Base-by-base conservation (phyloP, 2,329 filamentous ascomycete species). In the Ophiosphaerella narmari region DNA sequence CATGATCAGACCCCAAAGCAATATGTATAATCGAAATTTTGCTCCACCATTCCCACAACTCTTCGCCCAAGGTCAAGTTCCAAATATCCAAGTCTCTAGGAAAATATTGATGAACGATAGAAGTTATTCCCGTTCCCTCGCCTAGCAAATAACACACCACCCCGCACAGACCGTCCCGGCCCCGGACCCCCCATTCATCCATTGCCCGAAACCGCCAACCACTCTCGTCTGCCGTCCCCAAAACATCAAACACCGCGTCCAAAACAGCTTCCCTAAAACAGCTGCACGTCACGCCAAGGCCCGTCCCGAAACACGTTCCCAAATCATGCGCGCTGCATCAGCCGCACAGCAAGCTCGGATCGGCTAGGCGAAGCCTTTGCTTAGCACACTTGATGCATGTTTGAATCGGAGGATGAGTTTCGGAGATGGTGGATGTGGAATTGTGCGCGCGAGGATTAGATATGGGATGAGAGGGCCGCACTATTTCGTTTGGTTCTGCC, bases 301-400 rank as follows among this genome's bases (percentile, higher is more conserved):
- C 32, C 31, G 16, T 43, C 39, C 55, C 64, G 64, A 70, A 70
- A 70, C 66, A 63, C 54, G 24, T 32, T 32, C 44, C 56, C 62
- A 68, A 65, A 71, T 66, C 50, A 41, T 50, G 35, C 36, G 24
- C 51, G 67, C 64, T 42, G 47, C 67, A 71, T 45, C 37, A 50
- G 29, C 33, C 16, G 57, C 59, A 62, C 59, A 63, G 66, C 60
- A 66, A 64, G 59, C 63, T 65, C 43, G 50, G 37, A 42, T 36
- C 36, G 47, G 50, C 31, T 49, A 53, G 41, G 50, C 43, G 41
- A 62, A 63, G 59, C 57, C 50, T 40, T 44, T 31, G 18, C 35
- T 39, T 66, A 62, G 65, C 63, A 11, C 58, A 39, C 48, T 39
- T 43, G 33, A 48, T 29, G 26, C 33, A 42, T 51, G 52, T 61